These are phyloP conservation scores for Aspergillus saccharolyticus DNA, from an alignment of 495 filamentous ascomycete genomes.

Conservation along the genomic window DNA sequence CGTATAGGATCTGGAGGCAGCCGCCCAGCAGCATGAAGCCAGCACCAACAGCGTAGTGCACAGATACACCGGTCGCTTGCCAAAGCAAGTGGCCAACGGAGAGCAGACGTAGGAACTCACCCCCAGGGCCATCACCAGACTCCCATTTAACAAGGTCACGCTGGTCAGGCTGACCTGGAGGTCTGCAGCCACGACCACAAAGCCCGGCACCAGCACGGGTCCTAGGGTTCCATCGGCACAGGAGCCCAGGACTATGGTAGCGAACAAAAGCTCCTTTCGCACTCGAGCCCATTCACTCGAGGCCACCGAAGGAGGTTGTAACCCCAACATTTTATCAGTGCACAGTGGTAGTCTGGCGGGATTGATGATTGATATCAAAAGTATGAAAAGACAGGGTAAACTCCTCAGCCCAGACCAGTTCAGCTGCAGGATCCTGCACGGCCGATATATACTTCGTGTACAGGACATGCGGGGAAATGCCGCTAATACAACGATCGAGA, in stretches of 20 bases:
- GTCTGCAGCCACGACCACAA: background rate
- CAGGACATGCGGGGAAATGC: too few species aligned
- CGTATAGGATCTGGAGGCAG: background rate
- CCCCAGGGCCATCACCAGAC: background rate
- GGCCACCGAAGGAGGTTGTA: too few species aligned
- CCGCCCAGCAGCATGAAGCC: background rate
- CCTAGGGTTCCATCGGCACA: background rate
- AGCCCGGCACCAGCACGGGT: background rate
- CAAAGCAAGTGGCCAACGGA: background rate
- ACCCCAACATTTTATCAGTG: too few species aligned
- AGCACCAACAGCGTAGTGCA: background rate
- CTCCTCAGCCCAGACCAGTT: too few species aligned
- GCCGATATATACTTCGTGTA: too few species aligned
- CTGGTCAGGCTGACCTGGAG: background rate
- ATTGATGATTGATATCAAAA: too few species aligned
- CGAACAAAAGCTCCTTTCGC: background rate
- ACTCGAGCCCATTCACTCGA: too few species aligned
- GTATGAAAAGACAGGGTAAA: too few species aligned
- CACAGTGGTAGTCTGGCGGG: too few species aligned
- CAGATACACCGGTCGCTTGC: background rate
- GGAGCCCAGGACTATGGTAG: background rate
- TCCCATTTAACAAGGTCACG: background rate
- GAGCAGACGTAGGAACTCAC: background rate
- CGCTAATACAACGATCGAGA: too few species aligned
- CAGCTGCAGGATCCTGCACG: too few species aligned